Conservation (phyloP, 192 early-diverging fungal species). For the Rhizoclosmatium sp. region DNA sequence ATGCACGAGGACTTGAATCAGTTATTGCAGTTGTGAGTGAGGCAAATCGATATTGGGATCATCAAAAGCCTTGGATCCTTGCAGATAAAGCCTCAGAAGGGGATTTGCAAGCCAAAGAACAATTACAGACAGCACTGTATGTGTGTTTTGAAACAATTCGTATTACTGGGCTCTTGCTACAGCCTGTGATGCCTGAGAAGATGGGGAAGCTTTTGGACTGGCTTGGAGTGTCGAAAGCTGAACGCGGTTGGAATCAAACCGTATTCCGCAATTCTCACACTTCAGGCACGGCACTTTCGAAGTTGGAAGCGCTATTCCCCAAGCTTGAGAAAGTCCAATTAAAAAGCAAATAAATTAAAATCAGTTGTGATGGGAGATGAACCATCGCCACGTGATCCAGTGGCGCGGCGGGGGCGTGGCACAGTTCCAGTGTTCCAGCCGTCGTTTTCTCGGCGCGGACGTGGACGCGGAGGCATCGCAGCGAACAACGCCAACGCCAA, state of each 20-base stretch:
- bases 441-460: too few species aligned
- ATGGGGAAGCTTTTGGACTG: constrained; percentile 69
- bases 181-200: constrained; percentile 88
- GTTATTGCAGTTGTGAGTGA: constrained; percentile 73
- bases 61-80: constrained; percentile 83
- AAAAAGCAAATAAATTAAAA: too few species aligned
- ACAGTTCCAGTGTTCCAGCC: too few species aligned
- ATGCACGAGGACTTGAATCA: constrained; percentile 63
- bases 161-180: constrained; percentile 75
- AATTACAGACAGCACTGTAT: constrained; percentile 73
- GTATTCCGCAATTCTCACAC: constrained; percentile 22
- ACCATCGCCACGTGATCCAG: too few species aligned
- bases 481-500: too few species aligned
- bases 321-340: neutral
- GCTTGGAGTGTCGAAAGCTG: constrained; percentile 60
- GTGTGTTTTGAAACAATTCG: constrained; percentile 79
- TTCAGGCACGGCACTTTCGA: neutral
- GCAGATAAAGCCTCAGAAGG: constrained; percentile 41
- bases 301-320: constrained; percentile 7
- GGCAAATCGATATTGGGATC: constrained; percentile 78
- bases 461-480: too few species aligned
- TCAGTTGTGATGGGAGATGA: too few species aligned
- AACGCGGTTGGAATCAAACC: constrained; percentile 69
- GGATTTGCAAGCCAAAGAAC: constrained; percentile 32
- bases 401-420: too few species aligned